phyloP scores from a whole-genome alignment of 176 grass and related monocot genomes.

The Avena atlantica region DNA sequence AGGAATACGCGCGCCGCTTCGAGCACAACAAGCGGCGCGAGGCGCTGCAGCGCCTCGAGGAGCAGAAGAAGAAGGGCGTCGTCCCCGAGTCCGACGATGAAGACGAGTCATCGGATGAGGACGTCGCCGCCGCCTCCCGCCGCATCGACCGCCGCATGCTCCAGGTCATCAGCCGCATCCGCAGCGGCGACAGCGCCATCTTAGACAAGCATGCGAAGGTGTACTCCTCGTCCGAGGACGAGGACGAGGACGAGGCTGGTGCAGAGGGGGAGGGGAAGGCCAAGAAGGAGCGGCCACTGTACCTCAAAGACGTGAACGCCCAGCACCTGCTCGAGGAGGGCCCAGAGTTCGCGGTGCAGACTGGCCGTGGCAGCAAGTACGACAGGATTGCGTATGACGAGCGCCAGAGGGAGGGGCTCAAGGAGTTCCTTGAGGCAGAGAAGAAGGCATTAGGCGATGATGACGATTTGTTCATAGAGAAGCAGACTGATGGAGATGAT shows the following conservation, averaged over 20 bases:
- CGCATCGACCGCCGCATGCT: conserved; percentile 57
- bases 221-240: conserved; percentile 57
- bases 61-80: conserved; percentile 63
- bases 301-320: conserved; percentile 88
- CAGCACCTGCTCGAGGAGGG: conserved; percentile 80
- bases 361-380: conserved; percentile 53
- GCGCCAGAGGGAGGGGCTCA: conserved; percentile 68
- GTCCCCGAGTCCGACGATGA: conserved; percentile 30
- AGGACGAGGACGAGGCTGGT: conserved; percentile 22
- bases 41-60: conserved; percentile 58
- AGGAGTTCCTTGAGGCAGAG: conserved; percentile 74
- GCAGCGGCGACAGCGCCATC: conserved; percentile 64
- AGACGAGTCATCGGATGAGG: conserved; percentile 29
- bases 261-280: conserved; percentile 30
- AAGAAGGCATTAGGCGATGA: conserved; percentile 55
- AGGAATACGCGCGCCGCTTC: conserved; percentile 61
- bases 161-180: conserved; percentile 68
- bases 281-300: conserved; percentile 77
- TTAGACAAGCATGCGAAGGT: conserved; percentile 63
- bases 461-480: conserved; percentile 60
- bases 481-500: conserved; percentile 38
- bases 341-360: conserved; percentile 60
- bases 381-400: conserved; percentile 67
- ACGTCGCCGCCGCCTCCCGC: conserved; percentile 37
- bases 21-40: conserved; percentile 90